Base-by-base conservation (phyloP, 306 rosid genomes). In the Rosa rugosa region DNA sequence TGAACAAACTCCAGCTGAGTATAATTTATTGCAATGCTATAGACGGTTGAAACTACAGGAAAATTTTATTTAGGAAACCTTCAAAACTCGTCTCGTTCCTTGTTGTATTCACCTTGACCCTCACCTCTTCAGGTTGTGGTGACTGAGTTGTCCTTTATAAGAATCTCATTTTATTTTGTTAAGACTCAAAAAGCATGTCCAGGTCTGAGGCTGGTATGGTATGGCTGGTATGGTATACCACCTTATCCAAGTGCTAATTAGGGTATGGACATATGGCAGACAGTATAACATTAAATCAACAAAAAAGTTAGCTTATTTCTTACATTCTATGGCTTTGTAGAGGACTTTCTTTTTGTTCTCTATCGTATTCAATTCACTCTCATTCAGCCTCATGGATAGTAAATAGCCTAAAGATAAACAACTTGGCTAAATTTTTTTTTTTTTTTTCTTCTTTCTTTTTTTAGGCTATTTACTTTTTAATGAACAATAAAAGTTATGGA, bases 91-190 rank as follows among this genome's bases (percentile, higher is more conserved):
- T 71, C 67, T 46, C 8, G 41, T 25, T 47, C 17, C 13, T 70
- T 31, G 12, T 67, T 63, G 76, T 56, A 50, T 70, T 75, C 65
- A 66, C 53, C 27, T 41, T 62, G 69, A 71, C 56, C 42, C 47
- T 56, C 23, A 75, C 64, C 69, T 34, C 31, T 9, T 76, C 27
- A 50, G 57, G 49, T 62, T 71, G 18, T 71, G 53, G 38, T 59
- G 47, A 45, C 63, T 1, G 51, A 46, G 23, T 8, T 57, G 70
- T 41, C 17, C 54, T 44, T 59, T 42, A 2, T 23, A 75, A 41
- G 9, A 59, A 16, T 57, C 10, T 74, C 41, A 22, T 31, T 56
- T 11, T 12, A 14, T 13, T 42, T 41, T 73, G 13, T 23, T 41
- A 74, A 40, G 78, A 12, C 46, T 74, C 41, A 11, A 60, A 36